Conservation (phyloP, 2,329 filamentous ascomycete genomes). For the Ophiostoma triangulosporum region DNA sequence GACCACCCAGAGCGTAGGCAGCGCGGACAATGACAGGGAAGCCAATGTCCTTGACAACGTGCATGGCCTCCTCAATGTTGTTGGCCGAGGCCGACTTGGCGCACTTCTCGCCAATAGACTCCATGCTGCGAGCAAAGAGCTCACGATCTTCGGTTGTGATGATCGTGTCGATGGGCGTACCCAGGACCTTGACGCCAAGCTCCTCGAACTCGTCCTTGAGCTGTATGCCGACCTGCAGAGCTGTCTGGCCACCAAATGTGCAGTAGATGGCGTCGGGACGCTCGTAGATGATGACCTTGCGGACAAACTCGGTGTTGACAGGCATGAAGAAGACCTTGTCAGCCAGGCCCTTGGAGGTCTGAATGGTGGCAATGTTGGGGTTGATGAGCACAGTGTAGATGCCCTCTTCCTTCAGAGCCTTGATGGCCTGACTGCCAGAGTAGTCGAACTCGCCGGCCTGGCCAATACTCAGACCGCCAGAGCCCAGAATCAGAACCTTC, state of each 20-base stretch:
- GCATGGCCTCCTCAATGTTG: constrained; percentile 75
- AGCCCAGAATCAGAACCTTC: constrained; percentile 89
- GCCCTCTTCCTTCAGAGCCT: constrained; percentile 92
- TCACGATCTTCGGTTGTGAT: constrained; percentile 98
- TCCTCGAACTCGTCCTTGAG: constrained; percentile 92
- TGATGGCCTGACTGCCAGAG: constrained; percentile 95
- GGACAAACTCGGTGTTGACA: constrained; percentile 91
- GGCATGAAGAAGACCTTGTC: constrained; percentile 99
- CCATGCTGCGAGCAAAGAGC: constrained; percentile 95
- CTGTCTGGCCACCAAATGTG: constrained; percentile 95
- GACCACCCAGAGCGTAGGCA: constrained; percentile 86
- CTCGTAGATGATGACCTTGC: constrained; percentile 93
- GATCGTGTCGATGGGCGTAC: constrained; percentile 94
- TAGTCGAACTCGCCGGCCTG: constrained; percentile 99
- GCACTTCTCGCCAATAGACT: constrained; percentile 94
- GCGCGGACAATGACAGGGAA: constrained; percentile 96
- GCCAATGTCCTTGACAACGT: constrained; percentile 79
- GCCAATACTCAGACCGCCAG: constrained; percentile 90
- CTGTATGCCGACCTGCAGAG: constrained; percentile 90
- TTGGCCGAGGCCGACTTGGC: constrained; percentile 92
- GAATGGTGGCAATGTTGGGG: constrained; percentile 96
- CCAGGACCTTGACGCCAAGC: constrained; percentile 85
- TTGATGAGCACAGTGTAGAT: constrained; percentile 98
- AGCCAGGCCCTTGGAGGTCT: constrained; percentile 92
- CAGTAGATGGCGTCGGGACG: constrained; percentile 93